A percentile compares a stretch with the other conserved stretches of the same genome.
Conservation (phyloP, 768 basidiomycete genomes). For the Hygrocybe punicea region DNA sequence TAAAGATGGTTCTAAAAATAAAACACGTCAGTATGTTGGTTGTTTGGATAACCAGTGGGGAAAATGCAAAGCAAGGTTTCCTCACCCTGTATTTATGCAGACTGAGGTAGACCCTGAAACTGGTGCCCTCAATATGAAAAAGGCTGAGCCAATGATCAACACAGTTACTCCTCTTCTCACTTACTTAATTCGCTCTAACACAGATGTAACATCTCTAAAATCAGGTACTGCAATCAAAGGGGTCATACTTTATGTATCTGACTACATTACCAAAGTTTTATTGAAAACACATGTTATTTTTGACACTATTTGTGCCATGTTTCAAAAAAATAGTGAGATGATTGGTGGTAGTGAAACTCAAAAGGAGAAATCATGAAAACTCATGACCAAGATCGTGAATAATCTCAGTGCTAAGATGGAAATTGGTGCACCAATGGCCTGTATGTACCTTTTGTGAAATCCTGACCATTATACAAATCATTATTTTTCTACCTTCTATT, state of each 20-base stretch:
- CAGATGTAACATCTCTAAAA: too few species aligned
- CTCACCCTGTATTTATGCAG: constrained; percentile 15
- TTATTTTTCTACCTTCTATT: constrained; percentile 20
- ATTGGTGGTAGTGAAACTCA: constrained; percentile 20
- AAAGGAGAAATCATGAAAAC: constrained; percentile 15
- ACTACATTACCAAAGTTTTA: constrained; percentile 27
- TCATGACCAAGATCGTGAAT: constrained; percentile 29
- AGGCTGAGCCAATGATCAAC: constrained; percentile 27
- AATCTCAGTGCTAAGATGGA: constrained; percentile 26
- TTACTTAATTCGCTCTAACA: too few species aligned
- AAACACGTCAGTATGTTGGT: constrained; percentile 10
- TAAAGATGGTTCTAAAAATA: constrained; percentile 26
- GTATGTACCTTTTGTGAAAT: constrained; percentile 21
- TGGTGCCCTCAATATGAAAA: constrained; percentile 27
- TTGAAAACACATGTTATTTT: constrained; percentile 30
- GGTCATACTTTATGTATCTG: constrained; percentile 26
- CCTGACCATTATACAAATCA: constrained; percentile 35
- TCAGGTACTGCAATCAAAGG: constrained; percentile 18
- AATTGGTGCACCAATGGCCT: constrained; percentile 29
- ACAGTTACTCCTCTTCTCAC: too few species aligned
- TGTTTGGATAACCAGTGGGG: constrained; percentile 28
- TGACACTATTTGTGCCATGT: constrained; percentile 22
- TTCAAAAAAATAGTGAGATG: constrained; percentile 21
- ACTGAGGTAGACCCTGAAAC: constrained; percentile 27
- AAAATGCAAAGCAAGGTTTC: constrained; percentile 34